Conservation (phyloP, 768 basidiomycete species). For the Arthromyces matolae region DNA sequence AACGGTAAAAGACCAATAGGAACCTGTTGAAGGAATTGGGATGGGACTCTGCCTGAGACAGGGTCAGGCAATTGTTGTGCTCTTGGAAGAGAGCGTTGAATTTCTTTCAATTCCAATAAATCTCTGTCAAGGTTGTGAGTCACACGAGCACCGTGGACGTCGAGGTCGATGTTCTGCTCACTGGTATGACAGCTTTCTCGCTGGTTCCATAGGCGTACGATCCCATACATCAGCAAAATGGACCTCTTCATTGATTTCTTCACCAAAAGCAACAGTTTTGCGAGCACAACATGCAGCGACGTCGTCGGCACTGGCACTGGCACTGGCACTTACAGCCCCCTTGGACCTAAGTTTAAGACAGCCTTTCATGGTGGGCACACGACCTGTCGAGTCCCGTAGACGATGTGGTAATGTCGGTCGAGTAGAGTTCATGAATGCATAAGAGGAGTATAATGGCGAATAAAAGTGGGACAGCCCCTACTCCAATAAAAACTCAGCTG, state of each 20-base stretch:
- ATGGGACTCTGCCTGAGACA: constrained; percentile 34
- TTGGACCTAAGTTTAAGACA: constrained; percentile 32
- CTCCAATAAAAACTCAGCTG: too few relatives aligned
- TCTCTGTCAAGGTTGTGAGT: constrained; percentile 38
- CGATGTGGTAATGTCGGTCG: constrained; percentile 2
- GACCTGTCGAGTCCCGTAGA: constrained; percentile 11
- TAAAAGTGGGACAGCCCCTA: too few relatives aligned
- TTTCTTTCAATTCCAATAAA: constrained; percentile 64
- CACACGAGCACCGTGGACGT: constrained; percentile 9
- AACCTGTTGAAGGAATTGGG: constrained; percentile 47
- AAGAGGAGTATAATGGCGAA: too few relatives aligned
- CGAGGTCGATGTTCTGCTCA: constrained; percentile 36
- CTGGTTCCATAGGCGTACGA: constrained; percentile 65
- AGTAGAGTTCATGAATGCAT: neutral
- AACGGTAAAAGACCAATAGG: constrained; percentile 65
- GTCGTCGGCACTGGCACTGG: constrained; percentile 20
- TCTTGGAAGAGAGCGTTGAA: constrained; percentile 59
- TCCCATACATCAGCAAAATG: constrained; percentile 77
- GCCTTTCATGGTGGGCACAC: constrained; percentile 32
- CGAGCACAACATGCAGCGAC: constrained; percentile 12
- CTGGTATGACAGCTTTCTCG: constrained; percentile 62
- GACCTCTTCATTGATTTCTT: constrained; percentile 52
- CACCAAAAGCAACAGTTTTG: constrained; percentile 65
- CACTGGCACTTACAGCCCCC: neutral
- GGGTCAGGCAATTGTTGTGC: constrained; percentile 49